phyloP scores from a whole-genome alignment of 352 stramenopile species.

The Pelagophyceae sp. region DNA sequence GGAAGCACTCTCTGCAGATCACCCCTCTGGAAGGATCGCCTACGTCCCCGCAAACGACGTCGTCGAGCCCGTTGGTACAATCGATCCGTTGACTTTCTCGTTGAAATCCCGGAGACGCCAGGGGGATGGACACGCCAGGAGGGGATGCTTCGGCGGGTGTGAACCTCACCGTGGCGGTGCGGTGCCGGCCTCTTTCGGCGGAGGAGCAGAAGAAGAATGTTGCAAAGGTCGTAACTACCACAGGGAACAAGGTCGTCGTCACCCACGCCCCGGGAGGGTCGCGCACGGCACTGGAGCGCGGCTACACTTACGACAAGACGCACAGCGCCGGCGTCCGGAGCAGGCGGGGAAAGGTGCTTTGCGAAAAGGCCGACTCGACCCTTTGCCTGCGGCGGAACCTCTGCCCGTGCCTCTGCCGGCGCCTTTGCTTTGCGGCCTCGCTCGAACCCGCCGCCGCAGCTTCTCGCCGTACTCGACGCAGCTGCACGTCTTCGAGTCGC shows the following conservation, averaged over 20 bases:
- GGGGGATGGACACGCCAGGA: too few relatives aligned
- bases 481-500: slow-evolving; percentile 1
- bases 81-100: too few relatives aligned
- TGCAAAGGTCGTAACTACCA: background rate
- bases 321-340: background rate
- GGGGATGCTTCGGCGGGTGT: too few relatives aligned
- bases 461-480: slow-evolving; percentile 11
- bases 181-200: background rate
- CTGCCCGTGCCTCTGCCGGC: too few relatives aligned
- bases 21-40: too few relatives aligned
- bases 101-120: too few relatives aligned
- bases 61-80: too few relatives aligned
- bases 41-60: too few relatives aligned
- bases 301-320: background rate
- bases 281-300: background rate
- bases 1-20: too few relatives aligned
- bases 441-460: background rate
- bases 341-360: background rate
- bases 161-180: slow-evolving; percentile 8
- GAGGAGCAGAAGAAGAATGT: background rate
- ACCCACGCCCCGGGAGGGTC: slow-evolving; percentile 1
- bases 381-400: too few relatives aligned
- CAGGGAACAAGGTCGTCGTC: slow-evolving; percentile 1
- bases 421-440: too few relatives aligned
- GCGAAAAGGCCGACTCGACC: too few relatives aligned